A percentile compares a stretch with the other conserved stretches of the same genome.
phyloP scores from a whole-genome alignment of 768 basidiomycete species.

The Naganishia kalamii region DNA sequence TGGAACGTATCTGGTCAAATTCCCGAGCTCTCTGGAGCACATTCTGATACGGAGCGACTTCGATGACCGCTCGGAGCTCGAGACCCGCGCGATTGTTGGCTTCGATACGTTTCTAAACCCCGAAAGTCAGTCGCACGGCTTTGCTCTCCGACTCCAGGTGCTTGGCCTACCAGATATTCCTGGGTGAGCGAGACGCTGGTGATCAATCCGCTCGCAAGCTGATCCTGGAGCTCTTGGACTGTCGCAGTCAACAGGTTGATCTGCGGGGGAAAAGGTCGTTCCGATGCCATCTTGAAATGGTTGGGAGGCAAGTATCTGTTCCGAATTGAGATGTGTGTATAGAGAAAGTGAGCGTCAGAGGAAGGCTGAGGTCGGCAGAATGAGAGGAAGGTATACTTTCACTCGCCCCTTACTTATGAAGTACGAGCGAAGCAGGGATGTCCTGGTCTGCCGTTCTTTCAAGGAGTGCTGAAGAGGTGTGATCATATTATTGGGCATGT shows the following conservation, averaged over 20 bases:
- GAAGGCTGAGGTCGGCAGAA: too few relatives aligned
- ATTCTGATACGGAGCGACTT: constrained; percentile 31
- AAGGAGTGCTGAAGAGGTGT: too few relatives aligned
- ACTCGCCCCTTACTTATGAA: too few relatives aligned
- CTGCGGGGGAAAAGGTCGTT: not conserved
- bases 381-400: too few relatives aligned
- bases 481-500: too few relatives aligned
- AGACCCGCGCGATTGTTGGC: constrained; percentile 34
- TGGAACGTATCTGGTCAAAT: constrained; percentile 30
- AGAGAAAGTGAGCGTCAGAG: too few relatives aligned
- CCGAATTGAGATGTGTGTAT: too few relatives aligned
- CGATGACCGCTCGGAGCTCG: constrained; percentile 34
- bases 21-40: constrained; percentile 29
- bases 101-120: constrained; percentile 27
- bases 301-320: too few relatives aligned
- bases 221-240: constrained; percentile 29
- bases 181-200: constrained; percentile 32
- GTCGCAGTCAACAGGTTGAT: constrained; percentile 23
- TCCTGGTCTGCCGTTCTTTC: too few relatives aligned
- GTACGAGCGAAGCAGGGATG: too few relatives aligned
- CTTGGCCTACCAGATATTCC: constrained; percentile 25
- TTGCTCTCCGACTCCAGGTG: not conserved
- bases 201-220: constrained; percentile 26
- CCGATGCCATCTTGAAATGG: too few relatives aligned
- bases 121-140: not conserved